Conservation (phyloP, 2,329 filamentous ascomycete genomes). For the Diaporthe velutina region DNA sequence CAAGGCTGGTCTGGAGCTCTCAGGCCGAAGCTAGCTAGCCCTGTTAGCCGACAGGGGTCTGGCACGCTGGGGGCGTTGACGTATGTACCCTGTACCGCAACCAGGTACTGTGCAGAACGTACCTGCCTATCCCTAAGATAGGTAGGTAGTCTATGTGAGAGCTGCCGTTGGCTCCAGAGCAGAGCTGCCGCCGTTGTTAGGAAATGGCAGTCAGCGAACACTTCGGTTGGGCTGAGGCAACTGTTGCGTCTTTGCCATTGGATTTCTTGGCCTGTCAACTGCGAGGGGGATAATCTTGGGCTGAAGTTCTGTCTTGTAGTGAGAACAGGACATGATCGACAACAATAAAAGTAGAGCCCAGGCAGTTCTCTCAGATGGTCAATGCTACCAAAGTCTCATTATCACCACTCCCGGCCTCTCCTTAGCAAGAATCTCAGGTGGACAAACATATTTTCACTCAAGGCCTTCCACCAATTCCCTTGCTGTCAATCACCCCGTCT, state of each 20-base stretch:
- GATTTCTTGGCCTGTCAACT: neutral
- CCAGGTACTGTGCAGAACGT: neutral
- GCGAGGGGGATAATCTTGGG: neutral
- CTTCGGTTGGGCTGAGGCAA: neutral
- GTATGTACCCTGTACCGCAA: neutral
- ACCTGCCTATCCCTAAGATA: neutral
- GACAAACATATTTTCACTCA: slow-evolving; percentile 24
- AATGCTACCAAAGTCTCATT: slow-evolving; percentile 29
- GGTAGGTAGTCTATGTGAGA: no score
- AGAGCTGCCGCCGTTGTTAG: neutral
- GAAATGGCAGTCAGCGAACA: neutral
- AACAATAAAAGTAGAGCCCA: neutral
- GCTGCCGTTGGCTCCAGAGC: neutral
- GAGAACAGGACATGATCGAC: neutral
- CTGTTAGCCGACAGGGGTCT: slow-evolving; percentile 8
- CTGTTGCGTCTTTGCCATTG: neutral
- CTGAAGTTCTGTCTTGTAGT: neutral
- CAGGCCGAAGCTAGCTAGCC: slow-evolving; percentile 27
- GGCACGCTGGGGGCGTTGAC: neutral
- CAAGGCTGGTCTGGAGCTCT: slow-evolving; percentile 18
- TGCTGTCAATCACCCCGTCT: neutral
- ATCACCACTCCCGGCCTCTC: slow-evolving; percentile 14
- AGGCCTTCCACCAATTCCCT: neutral
- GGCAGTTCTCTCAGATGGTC: slow-evolving; percentile 1
- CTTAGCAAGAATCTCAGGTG: slow-evolving; percentile 5